These are phyloP conservation scores for Metroxylon sagu DNA, from an alignment of 176 grass and related monocot species.

Conservation along the genomic window DNA sequence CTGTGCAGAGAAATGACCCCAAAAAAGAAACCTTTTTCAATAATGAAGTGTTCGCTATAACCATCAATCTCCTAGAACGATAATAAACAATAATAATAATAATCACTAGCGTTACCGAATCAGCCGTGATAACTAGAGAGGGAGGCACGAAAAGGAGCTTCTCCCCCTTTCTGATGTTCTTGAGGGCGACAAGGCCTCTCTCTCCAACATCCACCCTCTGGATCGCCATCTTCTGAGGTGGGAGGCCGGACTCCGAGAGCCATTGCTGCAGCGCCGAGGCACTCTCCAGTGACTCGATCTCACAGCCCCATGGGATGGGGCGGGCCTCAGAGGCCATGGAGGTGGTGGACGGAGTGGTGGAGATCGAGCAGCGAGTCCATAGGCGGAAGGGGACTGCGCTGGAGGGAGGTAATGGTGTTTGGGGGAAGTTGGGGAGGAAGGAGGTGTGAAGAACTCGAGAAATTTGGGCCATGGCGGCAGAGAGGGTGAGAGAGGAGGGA, in stretches of 20 bases:
- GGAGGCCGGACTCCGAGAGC: conserved; percentile 70
- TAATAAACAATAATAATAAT: too few species aligned
- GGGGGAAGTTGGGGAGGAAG: background rate
- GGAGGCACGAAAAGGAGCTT: conserved; percentile 97
- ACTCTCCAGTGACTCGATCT: conserved; percentile 85
- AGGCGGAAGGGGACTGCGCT: background rate
- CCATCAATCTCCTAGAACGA: too few species aligned
- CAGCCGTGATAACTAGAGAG: conserved; percentile 68
- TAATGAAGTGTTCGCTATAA: too few species aligned
- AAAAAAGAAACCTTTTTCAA: too few species aligned
- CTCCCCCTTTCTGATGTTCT: conserved; percentile 87
- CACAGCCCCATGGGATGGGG: conserved; percentile 71
- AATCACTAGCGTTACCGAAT: conserved; percentile 34
- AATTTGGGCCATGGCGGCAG: too few species aligned
- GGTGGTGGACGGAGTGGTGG: conserved; percentile 27
- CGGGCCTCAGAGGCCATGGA: conserved; percentile 19
- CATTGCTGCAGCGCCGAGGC: conserved; percentile 67
- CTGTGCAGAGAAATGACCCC: too few species aligned
- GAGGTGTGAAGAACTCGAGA: too few species aligned
- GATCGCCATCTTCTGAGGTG: conserved; percentile 62
- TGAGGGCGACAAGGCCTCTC: conserved; percentile 83
- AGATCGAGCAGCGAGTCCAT: conserved; percentile 11
- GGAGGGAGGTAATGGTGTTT: background rate
- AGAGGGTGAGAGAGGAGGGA: too few species aligned
- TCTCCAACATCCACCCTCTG: conserved; percentile 72